Evolutionary conservation across 2,329 filamentous ascomycete genomes (phyloP), one percentile per base, ranked within the genome.

Genomic region (Exophiala lecanii-corni): DNA sequence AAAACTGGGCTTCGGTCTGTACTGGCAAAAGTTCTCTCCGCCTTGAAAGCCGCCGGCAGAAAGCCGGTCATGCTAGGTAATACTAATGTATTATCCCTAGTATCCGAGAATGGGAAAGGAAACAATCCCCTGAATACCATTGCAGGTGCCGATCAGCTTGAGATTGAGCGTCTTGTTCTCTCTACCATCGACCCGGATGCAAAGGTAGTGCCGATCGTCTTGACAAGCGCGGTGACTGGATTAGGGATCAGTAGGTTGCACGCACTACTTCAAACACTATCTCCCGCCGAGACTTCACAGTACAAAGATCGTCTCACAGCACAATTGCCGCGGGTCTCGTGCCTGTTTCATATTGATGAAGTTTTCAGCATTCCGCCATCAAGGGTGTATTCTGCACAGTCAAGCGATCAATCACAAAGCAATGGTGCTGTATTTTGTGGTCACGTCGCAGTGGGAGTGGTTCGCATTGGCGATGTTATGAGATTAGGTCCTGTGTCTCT

Each of bases 291-390:
- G 12, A 5, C 5, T 35, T 17, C 9, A 18, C 5, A 32, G n/a
- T 13, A 5, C 5, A 13, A 12, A 5, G 5, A 13, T 32, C n/a
- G 5, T 13, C 30, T 13, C n/a, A 9, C 9, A 35, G 23, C 12
- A 17, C 13, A 18, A 18, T 10, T 15, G 6, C 55, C 48, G n/a
- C 36, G 41, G 9, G 77, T 10, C 5, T 44, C 37, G 10, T 18
- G 77, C 23, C 67, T 96, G 2, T 97, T 97, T 58, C 86, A 96
- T 58, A 78, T 97, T 17, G 91, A 97, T 59, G 91, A 96, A 55
- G 81, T 89, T 1, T 97, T 94, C 62, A 85, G 78, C 45, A 76
- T 89, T 10, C 78, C 83, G 1, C 75, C 77, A 1, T 78, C 80
- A 1, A 81, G 80, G 50, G 71, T 76, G 3, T 70, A 68, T 50